Percentiles rank a stretch among this genome's conserved stretches.
phyloP scores from a whole-genome alignment of 176 grass and related monocot genomes.

The Zizania latifolia region DNA sequence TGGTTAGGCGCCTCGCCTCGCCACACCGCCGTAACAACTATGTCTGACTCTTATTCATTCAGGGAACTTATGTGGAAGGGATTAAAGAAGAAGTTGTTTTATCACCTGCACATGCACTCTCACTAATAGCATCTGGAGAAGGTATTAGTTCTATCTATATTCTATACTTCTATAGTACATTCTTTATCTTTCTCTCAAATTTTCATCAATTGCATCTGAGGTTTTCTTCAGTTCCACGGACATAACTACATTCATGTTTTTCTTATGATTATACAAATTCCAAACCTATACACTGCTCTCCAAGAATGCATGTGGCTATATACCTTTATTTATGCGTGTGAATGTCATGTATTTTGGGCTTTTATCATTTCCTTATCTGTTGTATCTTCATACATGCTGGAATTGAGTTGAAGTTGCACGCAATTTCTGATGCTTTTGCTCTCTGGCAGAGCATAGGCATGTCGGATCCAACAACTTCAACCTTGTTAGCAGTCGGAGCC shows the following conservation, averaged over 20 bases:
- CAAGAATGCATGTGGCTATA: not conserved
- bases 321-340: too few relatives aligned
- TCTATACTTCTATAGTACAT: not conserved
- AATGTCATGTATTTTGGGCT: too few relatives aligned
- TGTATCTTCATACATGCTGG: not conserved
- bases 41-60: constrained; percentile 32
- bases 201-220: not conserved
- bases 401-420: constrained; percentile 22
- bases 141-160: constrained; percentile 52
- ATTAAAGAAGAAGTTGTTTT: constrained; percentile 99
- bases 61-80: constrained; percentile 99
- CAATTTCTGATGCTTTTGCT: constrained; percentile 17
- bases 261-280: not conserved
- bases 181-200: not conserved
- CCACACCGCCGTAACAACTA: too few relatives aligned
- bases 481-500: constrained; percentile 93
- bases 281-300: not conserved
- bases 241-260: not conserved
- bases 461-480: constrained; percentile 99
- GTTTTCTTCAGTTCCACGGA: not conserved
- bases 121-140: constrained; percentile 97
- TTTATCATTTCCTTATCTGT: not conserved
- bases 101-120: constrained; percentile 97
- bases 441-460: constrained; percentile 87
- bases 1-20: too few relatives aligned